These are phyloP conservation scores for Diaporthe velutina DNA, from an alignment of 2,329 filamentous ascomycete genomes.

Conservation along the genomic window DNA sequence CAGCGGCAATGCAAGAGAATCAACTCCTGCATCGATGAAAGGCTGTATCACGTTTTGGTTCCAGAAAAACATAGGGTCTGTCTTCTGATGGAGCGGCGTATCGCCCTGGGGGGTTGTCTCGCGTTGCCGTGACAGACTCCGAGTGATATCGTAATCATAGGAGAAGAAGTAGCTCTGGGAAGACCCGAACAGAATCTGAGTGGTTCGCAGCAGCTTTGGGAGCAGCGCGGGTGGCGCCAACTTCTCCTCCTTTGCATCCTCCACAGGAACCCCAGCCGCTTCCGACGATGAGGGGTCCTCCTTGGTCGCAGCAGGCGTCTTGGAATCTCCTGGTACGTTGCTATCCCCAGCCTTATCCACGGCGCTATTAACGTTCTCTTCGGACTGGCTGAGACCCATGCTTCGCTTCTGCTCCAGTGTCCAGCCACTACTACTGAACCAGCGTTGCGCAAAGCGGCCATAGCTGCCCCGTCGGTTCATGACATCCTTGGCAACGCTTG, in stretches of 20 bases:
- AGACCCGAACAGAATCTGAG: conserved; percentile 85
- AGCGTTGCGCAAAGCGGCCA: conserved; percentile 88
- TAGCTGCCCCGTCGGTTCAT: conserved; percentile 87
- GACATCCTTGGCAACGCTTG: conserved; percentile 88
- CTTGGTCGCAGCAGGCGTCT: conserved; percentile 31
- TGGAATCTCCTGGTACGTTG: conserved; percentile 9
- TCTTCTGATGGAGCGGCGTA: conserved; percentile 76
- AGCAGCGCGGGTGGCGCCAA: conserved; percentile 62
- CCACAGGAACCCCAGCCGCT: conserved; percentile 37
- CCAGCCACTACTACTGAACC: conserved; percentile 92
- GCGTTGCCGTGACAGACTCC: conserved; percentile 63
- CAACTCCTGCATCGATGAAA: conserved; percentile 80
- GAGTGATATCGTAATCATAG: conserved; percentile 93
- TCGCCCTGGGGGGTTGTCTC: conserved; percentile 70
- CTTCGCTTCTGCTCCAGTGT: conserved; percentile 77
- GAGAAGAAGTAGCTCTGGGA: conserved; percentile 94
- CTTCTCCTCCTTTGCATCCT: conserved; percentile 39
- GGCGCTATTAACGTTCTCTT: conserved; percentile 46
- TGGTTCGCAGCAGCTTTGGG: conserved; percentile 86
- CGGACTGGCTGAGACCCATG: conserved; percentile 73
- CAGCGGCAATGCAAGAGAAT: conserved; percentile 80
- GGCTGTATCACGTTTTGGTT: conserved; percentile 81
- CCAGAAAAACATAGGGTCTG: conserved; percentile 90
- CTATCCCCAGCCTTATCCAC: conserved; percentile 54
- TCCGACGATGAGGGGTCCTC: conserved; percentile 35